A percentile compares a stretch with the other conserved stretches of the same genome.
Conservation (phyloP, 768 basidiomycete species). For the Pisolithus tinctorius region DNA sequence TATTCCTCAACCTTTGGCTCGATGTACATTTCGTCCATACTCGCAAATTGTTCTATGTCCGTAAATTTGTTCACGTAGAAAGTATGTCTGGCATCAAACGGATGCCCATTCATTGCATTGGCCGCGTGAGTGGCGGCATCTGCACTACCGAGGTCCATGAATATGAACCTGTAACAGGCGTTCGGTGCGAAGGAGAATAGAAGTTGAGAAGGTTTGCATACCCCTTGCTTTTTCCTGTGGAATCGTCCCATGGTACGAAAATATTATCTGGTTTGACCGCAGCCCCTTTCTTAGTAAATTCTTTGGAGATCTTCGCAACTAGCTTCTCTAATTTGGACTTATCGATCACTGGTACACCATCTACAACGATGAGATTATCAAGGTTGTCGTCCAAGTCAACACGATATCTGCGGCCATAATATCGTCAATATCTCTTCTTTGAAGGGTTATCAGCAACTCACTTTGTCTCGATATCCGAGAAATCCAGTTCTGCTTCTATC, state of each 20-base stretch:
- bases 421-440: constrained; percentile 3
- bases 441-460: constrained; percentile 27
- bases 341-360: constrained; percentile 89
- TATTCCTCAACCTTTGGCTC: constrained; percentile 75
- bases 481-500: constrained; percentile 70
- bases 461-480: constrained; percentile 85
- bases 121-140: constrained; percentile 70
- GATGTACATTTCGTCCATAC: constrained; percentile 69
- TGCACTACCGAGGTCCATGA: constrained; percentile 67
- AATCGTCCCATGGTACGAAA: constrained; percentile 83
- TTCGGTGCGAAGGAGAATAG: constrained; percentile 1
- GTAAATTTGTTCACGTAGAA: constrained; percentile 84
- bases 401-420: constrained; percentile 56
- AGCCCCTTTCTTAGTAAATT: constrained; percentile 77
- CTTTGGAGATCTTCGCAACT: constrained; percentile 71
- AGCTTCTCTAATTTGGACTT: constrained; percentile 79
- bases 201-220: constrained; percentile 29
- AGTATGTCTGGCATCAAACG: constrained; percentile 82
- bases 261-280: constrained; percentile 72
- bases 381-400: constrained; percentile 80
- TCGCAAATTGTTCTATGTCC: constrained; percentile 79
- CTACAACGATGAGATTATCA: constrained; percentile 89
- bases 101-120: constrained; percentile 62
- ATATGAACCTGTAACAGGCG: constrained; percentile 54
- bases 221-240: constrained; percentile 88